Base-by-base conservation (phyloP, 2,329 filamentous ascomycete species). In the Chrysoporthe austroafricana region DNA sequence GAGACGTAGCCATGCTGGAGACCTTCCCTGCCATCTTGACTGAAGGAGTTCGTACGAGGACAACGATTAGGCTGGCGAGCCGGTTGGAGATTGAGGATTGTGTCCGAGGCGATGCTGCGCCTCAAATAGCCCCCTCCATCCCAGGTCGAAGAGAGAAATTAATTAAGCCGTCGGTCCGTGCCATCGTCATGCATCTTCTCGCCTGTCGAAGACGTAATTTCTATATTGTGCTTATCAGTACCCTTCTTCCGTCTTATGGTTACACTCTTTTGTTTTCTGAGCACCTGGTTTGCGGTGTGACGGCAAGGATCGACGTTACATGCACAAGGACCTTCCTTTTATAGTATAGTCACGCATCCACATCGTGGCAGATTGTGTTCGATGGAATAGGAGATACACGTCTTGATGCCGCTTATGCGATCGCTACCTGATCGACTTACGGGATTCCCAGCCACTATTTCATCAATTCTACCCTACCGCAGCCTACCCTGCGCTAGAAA, bases 181-280 rank as follows among this genome's bases (percentile, higher is more conserved):
- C 54, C 54, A 39, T 57, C 34, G 32, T 57, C 54, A 39, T 57
- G 32, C 32, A 57, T 57, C 54, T 57, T 57, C 54, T 11, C 54
- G 7, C 34, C 54, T 39, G 14, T 39, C 32, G 54, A 57, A 36
- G 54, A 57, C 54, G 54, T 57, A 21, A 57, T 57, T 11, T 16
- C 34, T 21, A 9, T 36, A 13, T 39, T 57, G 54, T n/a, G 34
- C 16, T 57, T 57, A 39, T 57, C 54, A 57, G n/a, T 57, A 5
- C n/a, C 54, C 7, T 9, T n/a, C 39, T 39, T 39, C 32, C 34
- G 18, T 8, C 54, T 39, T 39, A 57, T n/a, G 54, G 54, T 57
- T 36, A 57, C 54, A 57, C 18, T 57, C 16, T n/a, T 36, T 4
- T 16, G 54, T n/a, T 32, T 8, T 18, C 16, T 57, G 14, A 39